Evolutionary conservation across 306 rosid genomes (phyloP), one percentile per base, ranked within the genome.

Genomic region (Prosopis cineraria): DNA sequence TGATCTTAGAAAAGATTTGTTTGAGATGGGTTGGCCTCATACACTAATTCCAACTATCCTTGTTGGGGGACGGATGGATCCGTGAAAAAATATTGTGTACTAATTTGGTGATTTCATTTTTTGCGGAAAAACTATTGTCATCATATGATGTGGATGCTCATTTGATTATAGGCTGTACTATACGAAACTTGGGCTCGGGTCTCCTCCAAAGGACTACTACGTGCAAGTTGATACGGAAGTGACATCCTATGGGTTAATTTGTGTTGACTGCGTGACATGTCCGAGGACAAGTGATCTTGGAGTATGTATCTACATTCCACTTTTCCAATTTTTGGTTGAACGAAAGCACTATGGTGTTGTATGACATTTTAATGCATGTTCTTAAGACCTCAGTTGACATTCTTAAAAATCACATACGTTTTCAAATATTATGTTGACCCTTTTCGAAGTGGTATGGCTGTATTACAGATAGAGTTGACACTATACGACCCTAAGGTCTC

Each of bases 151-250:
- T 58, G 13, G 56, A 62, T 72, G 76, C 73, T 82, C 27, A 52
- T 31, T 78, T 81, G 79, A 24, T 68, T 80, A 24, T 76, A 96
- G 99, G 88, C 78, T 96, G 79, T 96, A 96, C 85, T 91, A 60
- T 64, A 87, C 99, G 3, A 91, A 87, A 87, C 77, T 96, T 67
- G 93, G 93, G 73, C 80, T 96, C 65, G 99, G 99, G 17, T 85
- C 91, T 77, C 99, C 99, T 81, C 55, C 90, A 69, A 87, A 82
- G 78, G 91, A 96, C 80, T 96, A 88, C 85, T 91, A 78, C 55
- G 98, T 96, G 74, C 99, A 96, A 83, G 98, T 96, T 72, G 99
- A 96, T 68, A 96, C 4, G 99, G 99, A 70, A 96, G 99, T 90
- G 99, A 96, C 84, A 69, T 91, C 80, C 73, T 96, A 10, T 96